A percentile compares a stretch with the other conserved stretches of the same genome.
Evolutionary conservation across 2,329 filamentous ascomycete genomes (phyloP).

Genomic region (Xylariales sp.): DNA sequence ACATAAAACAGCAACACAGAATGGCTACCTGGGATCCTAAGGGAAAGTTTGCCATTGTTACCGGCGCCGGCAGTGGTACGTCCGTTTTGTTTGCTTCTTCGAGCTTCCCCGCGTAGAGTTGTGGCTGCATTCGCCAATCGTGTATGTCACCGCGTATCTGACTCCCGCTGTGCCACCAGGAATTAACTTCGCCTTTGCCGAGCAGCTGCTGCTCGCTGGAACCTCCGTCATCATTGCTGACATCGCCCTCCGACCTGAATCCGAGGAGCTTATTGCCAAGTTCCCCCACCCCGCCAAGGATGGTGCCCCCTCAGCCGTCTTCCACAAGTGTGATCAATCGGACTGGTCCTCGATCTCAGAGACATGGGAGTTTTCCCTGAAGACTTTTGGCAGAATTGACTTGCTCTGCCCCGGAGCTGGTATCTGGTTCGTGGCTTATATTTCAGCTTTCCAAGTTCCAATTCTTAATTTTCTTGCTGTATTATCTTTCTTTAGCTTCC

Average conservation of each 20-base stretch:
- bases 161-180: not conserved
- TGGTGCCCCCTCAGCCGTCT: constrained; percentile 6
- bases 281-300: constrained; percentile 9
- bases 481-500: too few species aligned
- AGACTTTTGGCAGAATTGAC: constrained; percentile 13
- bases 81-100: not conserved
- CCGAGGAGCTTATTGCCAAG: constrained; percentile 1
- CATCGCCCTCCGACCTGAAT: constrained; percentile 2
- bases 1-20: too few species aligned
- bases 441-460: too few species aligned
- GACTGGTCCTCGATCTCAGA: constrained; percentile 22
- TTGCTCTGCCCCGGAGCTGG: constrained; percentile 18
- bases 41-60: constrained; percentile 6
- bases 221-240: constrained; percentile 1
- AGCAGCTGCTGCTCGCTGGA: constrained; percentile 1
- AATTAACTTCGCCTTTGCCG: constrained; percentile 4
- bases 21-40: constrained; percentile 2
- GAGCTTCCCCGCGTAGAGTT: not conserved
- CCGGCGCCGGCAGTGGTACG: constrained; percentile 6
- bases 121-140: not conserved
- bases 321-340: constrained; percentile 13
- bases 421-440: not conserved
- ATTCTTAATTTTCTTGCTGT: too few species aligned
- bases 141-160: not conserved
- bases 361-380: constrained; percentile 13